Evolutionary conservation across 345 rosid genomes (phyloP), one percentile per base, ranked within the genome.

Genomic region (Geranium brycei): DNA sequence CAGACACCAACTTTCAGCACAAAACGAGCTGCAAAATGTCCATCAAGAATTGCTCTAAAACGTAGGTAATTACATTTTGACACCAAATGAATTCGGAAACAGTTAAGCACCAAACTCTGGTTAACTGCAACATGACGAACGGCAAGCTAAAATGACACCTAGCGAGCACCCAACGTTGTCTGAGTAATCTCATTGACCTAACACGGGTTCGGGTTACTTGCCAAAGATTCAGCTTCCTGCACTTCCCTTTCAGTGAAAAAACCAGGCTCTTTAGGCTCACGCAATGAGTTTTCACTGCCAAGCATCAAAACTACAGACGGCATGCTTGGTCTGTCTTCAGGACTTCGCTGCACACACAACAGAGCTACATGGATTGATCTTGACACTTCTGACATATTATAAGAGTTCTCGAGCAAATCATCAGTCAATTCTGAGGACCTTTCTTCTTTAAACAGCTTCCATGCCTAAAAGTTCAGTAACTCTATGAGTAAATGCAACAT

Each of bases 401-500:
- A 56, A 1, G 61, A 58, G 14, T 65, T 19, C 30, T 14, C 16
- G 13, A 71, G 51, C 5, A 40, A 12, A 18, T 71, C 8, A 60
- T 77, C 71, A 3, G 77, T 19, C 31, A 77, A 15, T 23, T 77
- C 77, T 60, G 62, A 35, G 11, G 73, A 40, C 61, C 66, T 73
- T 13, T 53, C 71, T 63, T 70, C 76, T 40, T 51, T 63, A 80
- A 82, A 80, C 14, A 73, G 40, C 32, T 23, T 69, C 81, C 80
- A 79, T 60, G 77, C 82, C 82, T 82, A 47, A 62, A 51, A 75
- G 60, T 16, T n/a, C 8, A 59, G 1, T 8, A 58, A 51, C 4
- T 6, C 57, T 5, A 38, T 38, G 47, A 38, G 53, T 47, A 35
- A 35, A 35, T 38, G 47, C 15, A 47, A 13, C 14, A 47, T 6